Evolutionary conservation across 352 stramenopile genomes (phyloP).

Genomic region (Halophytophthora batemanensis): DNA sequence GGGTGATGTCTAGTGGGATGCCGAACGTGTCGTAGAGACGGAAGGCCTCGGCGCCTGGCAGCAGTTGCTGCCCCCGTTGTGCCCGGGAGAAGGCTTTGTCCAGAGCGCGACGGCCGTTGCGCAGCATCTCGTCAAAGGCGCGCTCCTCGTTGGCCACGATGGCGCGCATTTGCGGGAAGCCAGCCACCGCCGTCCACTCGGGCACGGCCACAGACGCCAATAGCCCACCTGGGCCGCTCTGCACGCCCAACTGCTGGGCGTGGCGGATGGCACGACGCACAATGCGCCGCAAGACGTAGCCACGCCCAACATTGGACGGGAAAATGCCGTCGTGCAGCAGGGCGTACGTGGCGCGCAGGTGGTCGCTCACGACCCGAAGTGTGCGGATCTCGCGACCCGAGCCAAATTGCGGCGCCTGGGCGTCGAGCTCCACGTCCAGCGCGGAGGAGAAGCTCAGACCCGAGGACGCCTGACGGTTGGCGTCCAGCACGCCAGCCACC

Average conservation of each 20-base stretch:
- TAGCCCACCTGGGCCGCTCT: constrained; percentile 24
- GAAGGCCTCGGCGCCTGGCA: constrained; percentile 61
- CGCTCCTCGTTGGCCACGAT: constrained; percentile 72
- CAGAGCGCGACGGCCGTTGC: constrained; percentile 52
- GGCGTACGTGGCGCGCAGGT: constrained; percentile 94
- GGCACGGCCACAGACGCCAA: constrained; percentile 50
- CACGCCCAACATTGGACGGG: constrained; percentile 93
- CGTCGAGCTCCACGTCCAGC: constrained; percentile 44
- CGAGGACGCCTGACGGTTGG: constrained; percentile 5
- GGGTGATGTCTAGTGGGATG: constrained; percentile 76
- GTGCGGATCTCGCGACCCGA: constrained; percentile 52
- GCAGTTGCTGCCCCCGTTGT: constrained; percentile 2
- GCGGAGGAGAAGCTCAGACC: constrained; percentile 32
- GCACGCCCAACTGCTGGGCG: constrained; percentile 58
- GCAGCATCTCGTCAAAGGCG: constrained; percentile 72
- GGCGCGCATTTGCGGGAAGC: constrained; percentile 58
- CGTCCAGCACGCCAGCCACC: constrained; percentile 47
- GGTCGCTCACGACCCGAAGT: constrained; percentile 92
- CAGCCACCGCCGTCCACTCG: constrained; percentile 30
- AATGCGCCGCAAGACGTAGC: constrained; percentile 95
- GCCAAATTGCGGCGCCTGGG: constrained; percentile 42
- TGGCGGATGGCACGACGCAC: constrained; percentile 86
- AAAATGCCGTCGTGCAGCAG: constrained; percentile 93
- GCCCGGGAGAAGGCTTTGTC: constrained; percentile 50
- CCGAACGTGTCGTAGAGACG: constrained; percentile 75